Percentiles rank a stretch among this genome's conserved stretches.
Evolutionary conservation across 1,284 basidiomycete species (phyloP).

Genomic region (Fomitopsis pinicola): DNA sequence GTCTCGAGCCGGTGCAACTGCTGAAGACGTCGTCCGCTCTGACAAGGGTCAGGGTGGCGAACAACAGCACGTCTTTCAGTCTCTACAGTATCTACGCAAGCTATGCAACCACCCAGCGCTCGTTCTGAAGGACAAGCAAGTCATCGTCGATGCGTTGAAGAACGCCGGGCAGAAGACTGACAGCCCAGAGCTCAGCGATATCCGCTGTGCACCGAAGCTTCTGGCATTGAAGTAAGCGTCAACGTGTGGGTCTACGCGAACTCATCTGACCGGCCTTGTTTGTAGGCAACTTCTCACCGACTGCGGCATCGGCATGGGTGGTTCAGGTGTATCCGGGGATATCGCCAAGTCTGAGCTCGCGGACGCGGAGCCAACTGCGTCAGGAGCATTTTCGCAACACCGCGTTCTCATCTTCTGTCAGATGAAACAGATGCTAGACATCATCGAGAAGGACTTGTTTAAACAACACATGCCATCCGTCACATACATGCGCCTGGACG

Average conservation of each 20-base stretch:
- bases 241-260: background rate
- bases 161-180: slow-evolving; percentile 43
- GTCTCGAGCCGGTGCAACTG: slow-evolving; percentile 69
- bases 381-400: slow-evolving; percentile 82
- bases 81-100: slow-evolving; percentile 95
- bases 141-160: slow-evolving; percentile 59
- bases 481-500: slow-evolving; percentile 98
- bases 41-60: slow-evolving; percentile 37
- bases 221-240: slow-evolving; percentile 76
- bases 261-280: slow-evolving; percentile 3
- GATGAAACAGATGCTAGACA: slow-evolving; percentile 98
- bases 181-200: slow-evolving; percentile 60
- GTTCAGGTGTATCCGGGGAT: slow-evolving; percentile 42
- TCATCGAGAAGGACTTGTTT: slow-evolving; percentile 95
- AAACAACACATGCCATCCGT: slow-evolving; percentile 90
- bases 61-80: slow-evolving; percentile 92
- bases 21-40: slow-evolving; percentile 58
- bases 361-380: slow-evolving; percentile 52
- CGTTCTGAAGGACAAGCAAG: slow-evolving; percentile 69
- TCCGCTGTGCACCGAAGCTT: slow-evolving; percentile 92
- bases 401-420: slow-evolving; percentile 99
- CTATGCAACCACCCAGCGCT: slow-evolving; percentile 96
- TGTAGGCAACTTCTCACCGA: slow-evolving; percentile 87
- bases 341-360: slow-evolving; percentile 58
- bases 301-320: slow-evolving; percentile 81